Base-by-base conservation (phyloP, 192 early-diverging fungal species). In the Thoreauomyces humboldtii region DNA sequence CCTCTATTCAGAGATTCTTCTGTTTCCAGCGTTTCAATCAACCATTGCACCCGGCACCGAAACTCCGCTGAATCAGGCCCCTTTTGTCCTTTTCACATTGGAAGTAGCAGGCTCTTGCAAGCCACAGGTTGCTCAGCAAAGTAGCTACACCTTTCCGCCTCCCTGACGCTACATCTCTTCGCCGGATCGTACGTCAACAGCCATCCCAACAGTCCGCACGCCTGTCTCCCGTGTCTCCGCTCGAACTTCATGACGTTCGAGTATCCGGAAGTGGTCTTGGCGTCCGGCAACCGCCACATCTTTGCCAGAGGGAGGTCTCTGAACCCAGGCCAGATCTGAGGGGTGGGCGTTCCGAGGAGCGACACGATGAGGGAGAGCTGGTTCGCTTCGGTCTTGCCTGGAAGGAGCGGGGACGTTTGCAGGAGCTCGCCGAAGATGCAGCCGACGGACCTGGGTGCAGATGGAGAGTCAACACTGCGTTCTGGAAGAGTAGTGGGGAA, bases 381-480 rank as follows among this genome's bases (percentile, higher is more conserved):
- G 60, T 90, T 83, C 57, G 83, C 81, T 66, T 99, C 92, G 57
- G 87, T 87, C 60, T 89, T 90, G n/a, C 94, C 94, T 0, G 91
- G 90, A 43, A 96, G 73, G 12, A 94, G 77, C 0, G 94, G 92
- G 4, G 61, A 60, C 53, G 85, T 70, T 0, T 80, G 79, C 43
- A 98, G 73, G 72, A 98, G 83, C 65, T 98, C 96, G 27, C 86
- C 93, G 81, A 96, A 93, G 19, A 98, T 96, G 73, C 94, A 98
- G 4, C 94, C 96, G 0, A 91, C 81, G 1, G 94, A 92, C 92
- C 92, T 92, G 47, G 72, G 75, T 41, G 78, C 32, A n/a, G n/a
- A 17, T 19, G 19, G 29, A n/a, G n/a, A 37, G 29, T 38, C 56
- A 58, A 17, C 56, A 58, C 14, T 41, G n/a, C 38, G 9, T 41